These are phyloP conservation scores for Plasmodium gaboni DNA, from an alignment of 169 alveolate genomes.

Conservation along the genomic window DNA sequence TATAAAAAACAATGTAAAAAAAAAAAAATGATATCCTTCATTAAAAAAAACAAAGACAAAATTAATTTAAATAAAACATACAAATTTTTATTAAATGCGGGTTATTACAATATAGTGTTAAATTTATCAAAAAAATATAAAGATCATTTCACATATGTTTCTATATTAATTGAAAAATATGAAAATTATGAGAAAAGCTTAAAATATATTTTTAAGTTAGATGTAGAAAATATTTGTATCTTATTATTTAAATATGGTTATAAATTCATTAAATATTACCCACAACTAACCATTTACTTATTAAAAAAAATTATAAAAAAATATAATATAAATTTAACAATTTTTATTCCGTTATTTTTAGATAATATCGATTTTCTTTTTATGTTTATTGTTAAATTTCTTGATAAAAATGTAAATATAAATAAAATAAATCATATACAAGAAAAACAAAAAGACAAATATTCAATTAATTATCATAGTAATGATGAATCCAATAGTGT, in stretches of 20 bases:
- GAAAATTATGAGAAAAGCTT: constrained; percentile 67
- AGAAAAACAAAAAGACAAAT: not conserved
- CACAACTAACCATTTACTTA: constrained; percentile 38
- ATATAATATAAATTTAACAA: constrained; percentile 57
- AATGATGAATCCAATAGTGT: not conserved
- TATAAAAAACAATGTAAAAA: constrained; percentile 63
- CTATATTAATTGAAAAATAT: constrained; percentile 65
- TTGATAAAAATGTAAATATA: constrained; percentile 16
- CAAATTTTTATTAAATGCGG: constrained; percentile 55
- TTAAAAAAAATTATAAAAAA: constrained; percentile 61
- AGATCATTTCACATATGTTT: constrained; percentile 54
- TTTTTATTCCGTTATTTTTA: constrained; percentile 55
- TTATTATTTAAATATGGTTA: constrained; percentile 53
- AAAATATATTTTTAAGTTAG: constrained; percentile 61
- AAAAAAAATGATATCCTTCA: constrained; percentile 53
- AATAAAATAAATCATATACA: not conserved
- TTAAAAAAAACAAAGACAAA: constrained; percentile 52
- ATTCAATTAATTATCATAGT: not conserved
- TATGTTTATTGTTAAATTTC: constrained; percentile 62
- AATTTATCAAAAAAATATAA: constrained; percentile 55
- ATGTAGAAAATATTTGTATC: constrained; percentile 67
- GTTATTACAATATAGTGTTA: constrained; percentile 60
- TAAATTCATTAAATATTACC: constrained; percentile 67
- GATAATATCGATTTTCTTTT: constrained; percentile 66
- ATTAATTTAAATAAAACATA: constrained; percentile 56